Evolutionary conservation across 2,329 filamentous ascomycete genomes (phyloP), one percentile per base, ranked within the genome.

Genomic region (Akanthomyces uredinophilus): DNA sequence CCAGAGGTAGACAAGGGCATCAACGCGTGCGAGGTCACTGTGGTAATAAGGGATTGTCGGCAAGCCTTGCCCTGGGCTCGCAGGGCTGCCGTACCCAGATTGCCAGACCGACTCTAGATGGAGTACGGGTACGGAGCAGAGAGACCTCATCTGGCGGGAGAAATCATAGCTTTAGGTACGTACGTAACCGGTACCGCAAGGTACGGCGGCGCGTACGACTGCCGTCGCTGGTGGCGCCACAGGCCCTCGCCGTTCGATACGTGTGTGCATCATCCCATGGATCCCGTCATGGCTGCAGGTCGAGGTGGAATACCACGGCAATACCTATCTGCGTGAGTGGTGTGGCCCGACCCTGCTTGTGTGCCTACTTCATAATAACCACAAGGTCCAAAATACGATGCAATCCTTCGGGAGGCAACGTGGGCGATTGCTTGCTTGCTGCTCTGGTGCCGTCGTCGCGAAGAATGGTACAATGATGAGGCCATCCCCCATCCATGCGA

Each of bases 271-370:
- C 57, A 60, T 49, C 47, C 57, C 57, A 60, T 58, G 32, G 43
- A 39, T 58, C 29, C 55, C 14, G 24, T 24, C 50, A 49, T 52
- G 57, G 47, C 57, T 60, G 35, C 57, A 52, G 47, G 57, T 49
- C 20, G 43, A 27, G 37, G 43, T 60, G 47, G 49, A 59, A 59
- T 59, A 51, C 22, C 56, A 59, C 46, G 46, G 56, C 35, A 59
- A 59, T 51, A 60, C 5, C 18, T 51, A 37, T 27, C 7, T 29
- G 37, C 10, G 37, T 43, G 47, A 24, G 47, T 50, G 35, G 55
- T 29, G 18, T 44, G 53, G 53, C 27, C 16, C 13, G 41, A 56
- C 20, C 16, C 16, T 16, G 20, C 29, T 44, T 44, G 41, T 10
- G 18, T 39, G 37, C 14, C 37, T 39, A n/a, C n/a, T n/a, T n/a